phyloP scores from a whole-genome alignment of 257 asterid species.

The Solanum peruvianum region DNA sequence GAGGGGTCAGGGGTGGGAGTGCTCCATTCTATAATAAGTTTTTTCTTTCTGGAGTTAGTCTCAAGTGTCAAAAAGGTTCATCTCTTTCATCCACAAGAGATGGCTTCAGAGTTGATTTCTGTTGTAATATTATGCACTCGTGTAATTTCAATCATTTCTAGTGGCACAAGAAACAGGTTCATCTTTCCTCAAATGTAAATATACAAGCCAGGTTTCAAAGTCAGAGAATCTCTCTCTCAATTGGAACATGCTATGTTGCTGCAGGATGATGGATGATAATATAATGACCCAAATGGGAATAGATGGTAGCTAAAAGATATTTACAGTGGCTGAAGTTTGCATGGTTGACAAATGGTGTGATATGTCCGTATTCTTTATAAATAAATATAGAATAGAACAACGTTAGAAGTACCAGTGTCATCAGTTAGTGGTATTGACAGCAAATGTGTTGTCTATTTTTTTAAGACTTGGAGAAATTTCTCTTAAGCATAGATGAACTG shows the following conservation, averaged over 20 bases:
- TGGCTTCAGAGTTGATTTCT: not conserved
- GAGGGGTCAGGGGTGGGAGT: not conserved
- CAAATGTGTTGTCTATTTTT: not conserved
- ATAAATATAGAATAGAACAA: not conserved
- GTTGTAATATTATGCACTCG: not conserved
- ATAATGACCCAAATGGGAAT: not conserved
- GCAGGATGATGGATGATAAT: not conserved
- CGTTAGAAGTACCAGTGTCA: not conserved
- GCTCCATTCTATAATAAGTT: not conserved
- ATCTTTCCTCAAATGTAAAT: not conserved
- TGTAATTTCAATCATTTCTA: not conserved
- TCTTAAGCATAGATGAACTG: not conserved
- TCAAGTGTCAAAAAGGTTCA: not conserved
- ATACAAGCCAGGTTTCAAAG: not conserved
- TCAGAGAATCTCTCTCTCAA: not conserved
- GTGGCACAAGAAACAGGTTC: not conserved
- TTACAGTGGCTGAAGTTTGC: not conserved
- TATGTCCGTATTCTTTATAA: not conserved
- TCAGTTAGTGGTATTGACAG: not conserved
- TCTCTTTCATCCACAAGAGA: not conserved
- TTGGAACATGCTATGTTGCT: not conserved
- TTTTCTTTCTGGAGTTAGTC: not conserved
- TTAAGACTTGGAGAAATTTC: not conserved
- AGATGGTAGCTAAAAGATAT: not conserved
- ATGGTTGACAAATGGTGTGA: not conserved